phyloP scores from a whole-genome alignment of 202 grass and related monocot genomes.

The Panicum hallii region DNA sequence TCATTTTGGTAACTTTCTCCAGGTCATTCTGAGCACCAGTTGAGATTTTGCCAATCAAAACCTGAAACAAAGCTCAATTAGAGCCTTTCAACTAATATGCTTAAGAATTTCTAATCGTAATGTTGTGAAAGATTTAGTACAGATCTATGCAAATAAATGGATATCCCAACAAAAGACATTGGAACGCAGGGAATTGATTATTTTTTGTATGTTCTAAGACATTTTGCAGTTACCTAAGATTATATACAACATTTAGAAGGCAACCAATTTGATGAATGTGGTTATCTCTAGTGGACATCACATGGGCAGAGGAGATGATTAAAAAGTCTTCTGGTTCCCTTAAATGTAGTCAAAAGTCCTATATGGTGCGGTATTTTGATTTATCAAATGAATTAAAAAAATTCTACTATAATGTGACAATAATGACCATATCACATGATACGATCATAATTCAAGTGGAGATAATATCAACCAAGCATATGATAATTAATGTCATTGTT shows the following conservation, averaged over 20 bases:
- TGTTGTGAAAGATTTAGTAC: conserved; percentile 1
- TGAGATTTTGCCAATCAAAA: conserved; percentile 90
- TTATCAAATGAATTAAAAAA: conserved; percentile 1
- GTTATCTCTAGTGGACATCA: not conserved
- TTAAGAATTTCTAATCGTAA: not conserved
- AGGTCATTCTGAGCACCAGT: conserved; percentile 97
- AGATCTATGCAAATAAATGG: conserved; percentile 3
- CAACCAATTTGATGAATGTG: conserved; percentile 13
- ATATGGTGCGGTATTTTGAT: not conserved
- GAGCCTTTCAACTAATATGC: not conserved
- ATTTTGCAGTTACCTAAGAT: not conserved
- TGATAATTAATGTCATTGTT: not conserved
- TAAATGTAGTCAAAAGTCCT: not conserved
- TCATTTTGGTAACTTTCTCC: conserved; percentile 99
- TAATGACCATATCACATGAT: conserved; percentile 8
- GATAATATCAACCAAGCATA: conserved; percentile 8
- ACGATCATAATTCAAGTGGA: not conserved
- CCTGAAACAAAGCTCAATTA: conserved; percentile 57
- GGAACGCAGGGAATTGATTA: not conserved
- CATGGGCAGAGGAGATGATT: not conserved
- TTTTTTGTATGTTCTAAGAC: not conserved
- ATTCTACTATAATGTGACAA: not conserved
- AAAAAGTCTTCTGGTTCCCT: conserved; percentile 18
- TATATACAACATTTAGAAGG: not conserved
- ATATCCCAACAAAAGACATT: not conserved